Base-by-base conservation (phyloP, 2,329 filamentous ascomycete species). In the Fusarium marasasianum region DNA sequence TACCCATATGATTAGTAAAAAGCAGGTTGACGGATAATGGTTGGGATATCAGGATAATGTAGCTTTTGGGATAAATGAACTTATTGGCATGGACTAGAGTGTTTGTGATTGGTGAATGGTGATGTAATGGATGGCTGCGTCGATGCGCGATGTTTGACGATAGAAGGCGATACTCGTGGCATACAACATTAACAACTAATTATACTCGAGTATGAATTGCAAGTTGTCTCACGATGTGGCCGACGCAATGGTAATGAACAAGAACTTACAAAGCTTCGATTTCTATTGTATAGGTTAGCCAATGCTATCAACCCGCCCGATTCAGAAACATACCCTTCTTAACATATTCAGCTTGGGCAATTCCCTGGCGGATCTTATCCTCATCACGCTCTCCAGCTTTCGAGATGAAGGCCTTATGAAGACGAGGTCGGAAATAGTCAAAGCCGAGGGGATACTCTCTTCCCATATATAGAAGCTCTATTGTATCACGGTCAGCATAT, bases 381-480 rank as follows among this genome's bases (percentile, higher is more conserved):
- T 96, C 92, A 75, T 96, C 91, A 5, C 85, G 87, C 66, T 98
- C 80, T 45, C 87, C 83, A 5, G 91, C 89, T 76, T 97, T 94
- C 53, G 91, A 90, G 75, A 91, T 90, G 83, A 98, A 99, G 2
- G 96, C 96, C 69, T 91, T 91, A 84, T 98, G 95, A 15, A 98
- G 85, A 5, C 95, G 90, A 13, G 91, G 89, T 17, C 93, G 90
- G 81, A 97, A 98, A 84, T 95, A 98, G 37, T 87, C 84, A 73
- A 84, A 97, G 53, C 96, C 96, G 22, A 93, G 87, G 4, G 96
- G 96, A 79, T 98, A 98, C 66, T 96, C 93, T 63, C 92, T 90
- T 40, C 96, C 95, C 20, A 98, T 87, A 78, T 92, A 91, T 48
- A 99, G 88, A 17, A 98, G 90, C 79, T 98, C 95, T 97, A 15